Evolutionary conservation across 495 filamentous ascomycete genomes (phyloP), one percentile per base, ranked within the genome.

Genomic region (Evansstolkia leycettana): DNA sequence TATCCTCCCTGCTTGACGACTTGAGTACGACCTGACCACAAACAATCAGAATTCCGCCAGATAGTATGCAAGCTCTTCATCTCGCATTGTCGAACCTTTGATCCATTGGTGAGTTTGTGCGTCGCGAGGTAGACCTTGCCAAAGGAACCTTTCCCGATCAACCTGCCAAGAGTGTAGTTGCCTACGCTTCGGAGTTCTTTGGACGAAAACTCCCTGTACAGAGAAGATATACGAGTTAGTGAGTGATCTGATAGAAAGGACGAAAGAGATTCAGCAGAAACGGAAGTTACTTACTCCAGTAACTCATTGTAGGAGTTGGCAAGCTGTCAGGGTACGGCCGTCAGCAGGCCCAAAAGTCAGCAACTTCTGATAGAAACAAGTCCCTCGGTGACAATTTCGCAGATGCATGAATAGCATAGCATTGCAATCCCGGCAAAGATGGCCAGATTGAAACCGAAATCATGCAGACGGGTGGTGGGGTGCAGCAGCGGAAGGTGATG

Each of bases 61-160:
- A 13, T 6, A 18, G n/a, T 7, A n/a, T 33, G 11, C 16, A 14
- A 29, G n/a, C 17, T 15, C 5, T n/a, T 28, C 7, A 8, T 8
- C 9, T n/a, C 11, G 34, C 43, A 6, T n/a, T 23, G 11, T 47
- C 72, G 37, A 67, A 94, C 90, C 76, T 96, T 96, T 37, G 87
- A 94, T 50, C 86, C 88, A 77, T 95, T 95, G 45, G 84, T 96
- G 57, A 98, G 84, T 55, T 94, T 95, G 60, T 98, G 90, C 16
- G 80, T 78, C 37, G 92, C 90, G 42, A 98, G 72, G 55, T 96
- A 98, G 38, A 96, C 90, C 64, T 95, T 96, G 45, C 90, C 90
- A 62, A 96, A 98, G 31, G 85, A 93, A 24, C 90, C 90, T 54
- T 96, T 96, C 34, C 90, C 90, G 51, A 98, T 94, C 32, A 98